Percentiles rank a stretch among this genome's conserved stretches.
Conservation (phyloP, 257 asterid genomes). For the Scutellaria minor region DNA sequence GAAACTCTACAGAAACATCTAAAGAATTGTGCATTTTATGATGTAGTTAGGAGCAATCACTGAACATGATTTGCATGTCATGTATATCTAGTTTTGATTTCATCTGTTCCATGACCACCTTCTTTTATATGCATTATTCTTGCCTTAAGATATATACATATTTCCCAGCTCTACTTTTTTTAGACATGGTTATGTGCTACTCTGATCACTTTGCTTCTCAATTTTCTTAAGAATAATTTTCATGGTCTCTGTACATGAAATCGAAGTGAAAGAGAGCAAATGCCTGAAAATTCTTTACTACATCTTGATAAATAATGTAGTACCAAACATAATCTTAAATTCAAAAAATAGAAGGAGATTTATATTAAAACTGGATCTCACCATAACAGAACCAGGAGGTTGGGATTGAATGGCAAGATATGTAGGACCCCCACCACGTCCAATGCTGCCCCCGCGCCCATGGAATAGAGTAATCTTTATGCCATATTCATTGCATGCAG, state of each 20-base stretch:
- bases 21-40: neutral
- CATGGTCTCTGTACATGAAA: neutral
- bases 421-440: constrained; percentile 99
- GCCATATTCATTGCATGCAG: constrained; percentile 87
- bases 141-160: constrained; percentile 2
- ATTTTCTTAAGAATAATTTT: neutral
- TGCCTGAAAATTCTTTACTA: neutral
- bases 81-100: constrained; percentile 14
- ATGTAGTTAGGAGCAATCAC: neutral
- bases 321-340: neutral
- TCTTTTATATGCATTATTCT: neutral
- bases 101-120: neutral
- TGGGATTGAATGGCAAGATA: constrained; percentile 96
- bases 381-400: constrained; percentile 99
- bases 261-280: constrained; percentile 14
- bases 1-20: neutral
- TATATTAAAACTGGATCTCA: constrained; percentile 42
- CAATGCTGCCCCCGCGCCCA: constrained; percentile 99
- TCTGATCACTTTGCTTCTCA: constrained; percentile 3
- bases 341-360: constrained; percentile 6
- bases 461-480: constrained; percentile 93
- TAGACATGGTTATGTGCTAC: neutral
- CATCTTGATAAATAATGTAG: neutral
- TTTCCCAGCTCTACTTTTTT: neutral
- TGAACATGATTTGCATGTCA: neutral